Conservation (phyloP, 345 rosid genomes). For the Rhodamnia argentea region DNA sequence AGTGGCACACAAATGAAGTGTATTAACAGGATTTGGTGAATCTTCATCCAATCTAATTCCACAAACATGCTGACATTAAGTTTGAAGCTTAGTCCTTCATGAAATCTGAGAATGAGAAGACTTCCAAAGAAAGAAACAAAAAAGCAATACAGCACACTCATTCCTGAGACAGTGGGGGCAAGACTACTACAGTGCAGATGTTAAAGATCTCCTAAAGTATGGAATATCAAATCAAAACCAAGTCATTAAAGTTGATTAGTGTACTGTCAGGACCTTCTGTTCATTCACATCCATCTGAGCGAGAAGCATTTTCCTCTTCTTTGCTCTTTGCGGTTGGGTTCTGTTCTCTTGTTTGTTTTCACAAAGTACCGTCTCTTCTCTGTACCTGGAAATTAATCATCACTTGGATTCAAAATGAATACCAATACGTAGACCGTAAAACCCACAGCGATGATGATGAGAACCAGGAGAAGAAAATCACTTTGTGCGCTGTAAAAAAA, state of each 20-base stretch:
- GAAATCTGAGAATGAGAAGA: not conserved
- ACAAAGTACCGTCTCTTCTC: not conserved
- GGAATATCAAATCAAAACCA: no score
- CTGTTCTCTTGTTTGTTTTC: not conserved
- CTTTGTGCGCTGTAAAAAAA: not conserved
- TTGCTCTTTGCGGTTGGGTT: not conserved
- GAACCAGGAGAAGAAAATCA: not conserved
- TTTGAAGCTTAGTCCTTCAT: not conserved
- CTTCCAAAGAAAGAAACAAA: not conserved
- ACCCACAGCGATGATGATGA: not conserved
- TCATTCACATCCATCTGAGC: not conserved
- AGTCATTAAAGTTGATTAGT: not conserved
- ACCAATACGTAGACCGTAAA: not conserved
- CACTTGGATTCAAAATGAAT: not conserved
- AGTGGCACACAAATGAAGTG: not conserved
- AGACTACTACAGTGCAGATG: not conserved
- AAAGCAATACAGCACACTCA: not conserved
- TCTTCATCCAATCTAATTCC: not conserved
- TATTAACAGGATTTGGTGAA: not conserved
- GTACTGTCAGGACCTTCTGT: not conserved
- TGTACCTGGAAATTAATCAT: not conserved
- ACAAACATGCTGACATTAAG: not conserved
- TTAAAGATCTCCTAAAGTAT: not conserved
- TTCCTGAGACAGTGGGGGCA: not conserved
- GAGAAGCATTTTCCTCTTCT: not conserved